Base-by-base conservation (phyloP, 2,329 filamentous ascomycete genomes). In the Penicillium freii region DNA sequence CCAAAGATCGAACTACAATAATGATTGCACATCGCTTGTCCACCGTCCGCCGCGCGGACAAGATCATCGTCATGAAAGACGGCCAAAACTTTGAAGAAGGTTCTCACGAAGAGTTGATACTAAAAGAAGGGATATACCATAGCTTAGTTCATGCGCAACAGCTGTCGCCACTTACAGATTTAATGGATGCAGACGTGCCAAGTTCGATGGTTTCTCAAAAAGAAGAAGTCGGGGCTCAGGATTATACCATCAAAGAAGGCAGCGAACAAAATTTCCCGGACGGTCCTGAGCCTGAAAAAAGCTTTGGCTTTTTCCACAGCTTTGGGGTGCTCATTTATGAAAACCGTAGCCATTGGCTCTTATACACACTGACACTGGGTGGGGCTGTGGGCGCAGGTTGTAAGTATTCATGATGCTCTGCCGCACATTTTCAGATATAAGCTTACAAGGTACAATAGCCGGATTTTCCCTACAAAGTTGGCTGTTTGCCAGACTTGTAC, bases 21-120 rank as follows among this genome's bases (percentile, higher is more conserved):
- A 84, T 92, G 42, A 90, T 93, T 47, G 92, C 91, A 0, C 87
- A 90, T 69, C 82, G 87, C 10, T 75, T 90, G 25, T 89, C 87
- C 0, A 91, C 88, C 0, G 85, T 90, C 54, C 85, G 87, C 76
- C 86, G 88, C 62, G 90, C 91, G 4, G 88, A 95, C 68, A 84
- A 86, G 38, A 95, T 95, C 53, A 78, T 92, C 8, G 91, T 95
- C 0, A 73, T 95, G 52, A 82, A 87, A 48, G 83, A 87, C 64
- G 91, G 91, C 2, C 75, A 81, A 51, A 83, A 91, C 0, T 81
- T 88, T 9, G 90, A 96, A 71, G 78, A 87, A 63, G 91, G 91
- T 0, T 91, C 84, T 0, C 91, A 96, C 62, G 84, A 91, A 7
- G 82, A 85, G 43, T 81, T 96, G 0, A 78, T 95, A 1, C 71